Evolutionary conservation across 2,329 filamentous ascomycete species (phyloP).

Genomic region (Aspergillus latus): DNA sequence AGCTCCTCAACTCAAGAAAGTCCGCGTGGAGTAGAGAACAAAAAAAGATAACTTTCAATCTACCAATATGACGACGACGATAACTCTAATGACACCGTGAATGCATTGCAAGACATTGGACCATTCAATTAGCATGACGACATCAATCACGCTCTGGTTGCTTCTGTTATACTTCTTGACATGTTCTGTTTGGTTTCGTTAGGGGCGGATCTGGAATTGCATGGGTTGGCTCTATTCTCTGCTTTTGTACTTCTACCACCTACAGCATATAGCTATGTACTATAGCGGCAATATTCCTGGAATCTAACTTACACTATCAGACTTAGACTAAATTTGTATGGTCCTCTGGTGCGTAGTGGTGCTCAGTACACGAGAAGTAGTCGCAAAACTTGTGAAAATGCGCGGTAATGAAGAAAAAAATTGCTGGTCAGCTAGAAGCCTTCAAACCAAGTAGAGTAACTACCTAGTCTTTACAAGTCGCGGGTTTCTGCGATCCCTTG

Average conservation of each 20-base stretch:
- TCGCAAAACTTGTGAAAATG: background rate
- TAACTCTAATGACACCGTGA: background rate
- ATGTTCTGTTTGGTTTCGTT: background rate
- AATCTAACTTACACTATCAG: background rate
- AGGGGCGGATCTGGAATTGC: background rate
- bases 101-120: background rate
- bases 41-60: background rate
- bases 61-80: background rate
- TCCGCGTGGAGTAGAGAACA: conserved; percentile 43
- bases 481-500: too few species aligned
- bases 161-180: background rate
- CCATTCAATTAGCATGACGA: background rate
- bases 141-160: background rate
- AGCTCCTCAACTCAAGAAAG: conserved; percentile 51
- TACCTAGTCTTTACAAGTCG: too few species aligned
- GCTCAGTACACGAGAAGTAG: background rate
- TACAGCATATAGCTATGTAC: background rate
- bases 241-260: background rate
- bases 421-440: too few species aligned
- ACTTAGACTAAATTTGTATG: background rate
- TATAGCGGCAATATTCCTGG: background rate
- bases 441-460: too few species aligned
- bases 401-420: too few species aligned
- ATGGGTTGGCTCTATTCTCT: background rate
- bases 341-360: background rate